These are phyloP conservation scores for Pestalotiopsis sp. DNA, from an alignment of 2,329 filamentous ascomycete genomes.

Conservation along the genomic window DNA sequence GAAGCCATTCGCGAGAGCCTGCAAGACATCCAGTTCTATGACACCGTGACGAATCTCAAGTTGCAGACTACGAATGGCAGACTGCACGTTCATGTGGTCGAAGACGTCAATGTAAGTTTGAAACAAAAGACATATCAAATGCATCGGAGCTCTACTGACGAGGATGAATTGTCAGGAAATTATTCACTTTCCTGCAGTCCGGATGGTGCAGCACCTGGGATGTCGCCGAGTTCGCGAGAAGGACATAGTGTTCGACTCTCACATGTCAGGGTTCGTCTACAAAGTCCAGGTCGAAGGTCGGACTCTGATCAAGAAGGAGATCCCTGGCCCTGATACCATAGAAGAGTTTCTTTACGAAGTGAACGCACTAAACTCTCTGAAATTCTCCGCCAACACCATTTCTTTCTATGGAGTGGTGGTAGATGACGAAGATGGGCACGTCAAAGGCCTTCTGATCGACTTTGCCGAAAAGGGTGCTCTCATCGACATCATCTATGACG, in stretches of 20 bases:
- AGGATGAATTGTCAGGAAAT: slow-evolving; percentile 65
- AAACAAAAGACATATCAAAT: neutral
- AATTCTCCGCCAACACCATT: slow-evolving; percentile 77
- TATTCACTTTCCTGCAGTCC: slow-evolving; percentile 78
- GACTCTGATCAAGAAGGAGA: slow-evolving; percentile 94
- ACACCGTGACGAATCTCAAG: slow-evolving; percentile 94
- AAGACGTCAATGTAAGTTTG: slow-evolving; percentile 76
- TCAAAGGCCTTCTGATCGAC: slow-evolving; percentile 89
- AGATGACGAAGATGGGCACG: slow-evolving; percentile 71
- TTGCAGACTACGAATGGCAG: slow-evolving; percentile 86
- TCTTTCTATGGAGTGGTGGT: slow-evolving; percentile 86
- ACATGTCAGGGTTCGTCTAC: slow-evolving; percentile 97
- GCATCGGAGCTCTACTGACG: neutral
- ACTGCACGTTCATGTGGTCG: slow-evolving; percentile 95
- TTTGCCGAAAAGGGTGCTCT: slow-evolving; percentile 86
- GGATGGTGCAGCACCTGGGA: slow-evolving; percentile 73
- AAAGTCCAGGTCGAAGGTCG: slow-evolving; percentile 74
- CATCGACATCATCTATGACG: slow-evolving; percentile 88
- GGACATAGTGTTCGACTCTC: slow-evolving; percentile 82
- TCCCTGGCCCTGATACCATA: slow-evolving; percentile 90
- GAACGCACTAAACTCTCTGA: slow-evolving; percentile 84
- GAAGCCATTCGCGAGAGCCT: slow-evolving; percentile 92
- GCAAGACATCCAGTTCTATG: slow-evolving; percentile 92
- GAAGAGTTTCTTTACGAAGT: slow-evolving; percentile 98
- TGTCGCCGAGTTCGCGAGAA: slow-evolving; percentile 71